Percentiles rank a stretch among this genome's conserved stretches.
Conservation (phyloP, 257 asterid genomes). For the Gentiana dahurica region DNA sequence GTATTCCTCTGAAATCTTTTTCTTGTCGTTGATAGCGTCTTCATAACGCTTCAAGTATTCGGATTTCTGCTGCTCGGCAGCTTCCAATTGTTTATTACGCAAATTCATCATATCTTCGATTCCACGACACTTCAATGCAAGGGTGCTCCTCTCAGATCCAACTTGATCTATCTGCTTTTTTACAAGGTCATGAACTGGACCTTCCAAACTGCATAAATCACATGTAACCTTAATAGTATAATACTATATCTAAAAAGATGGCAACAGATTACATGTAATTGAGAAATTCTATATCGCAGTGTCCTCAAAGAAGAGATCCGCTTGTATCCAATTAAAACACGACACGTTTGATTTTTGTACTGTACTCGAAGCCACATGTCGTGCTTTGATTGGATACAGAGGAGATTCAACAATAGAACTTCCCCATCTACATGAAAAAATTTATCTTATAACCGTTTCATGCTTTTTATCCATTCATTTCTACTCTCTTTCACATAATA, state of each 20-base stretch:
- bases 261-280: too few species aligned
- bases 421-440: too few species aligned
- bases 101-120: constrained; percentile 66
- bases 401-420: too few species aligned
- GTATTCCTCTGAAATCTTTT: constrained; percentile 68
- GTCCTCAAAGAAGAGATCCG: too few species aligned
- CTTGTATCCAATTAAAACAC: too few species aligned
- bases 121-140: constrained; percentile 74
- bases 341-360: too few species aligned
- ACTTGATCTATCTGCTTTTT: constrained; percentile 75
- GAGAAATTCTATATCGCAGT: too few species aligned
- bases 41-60: constrained; percentile 89
- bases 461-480: too few species aligned
- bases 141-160: constrained; percentile 70
- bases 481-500: too few species aligned
- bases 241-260: neutral
- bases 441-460: too few species aligned
- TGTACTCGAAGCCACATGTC: too few species aligned
- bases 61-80: constrained; percentile 76
- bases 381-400: too few species aligned
- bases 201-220: constrained; percentile 69
- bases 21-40: constrained; percentile 78
- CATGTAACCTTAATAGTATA: constrained; percentile 2
- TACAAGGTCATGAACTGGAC: constrained; percentile 75
- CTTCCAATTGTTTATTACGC: constrained; percentile 83